These are phyloP conservation scores for Globisporangium radiosum DNA, from an alignment of 352 stramenopile genomes.

Conservation along the genomic window DNA sequence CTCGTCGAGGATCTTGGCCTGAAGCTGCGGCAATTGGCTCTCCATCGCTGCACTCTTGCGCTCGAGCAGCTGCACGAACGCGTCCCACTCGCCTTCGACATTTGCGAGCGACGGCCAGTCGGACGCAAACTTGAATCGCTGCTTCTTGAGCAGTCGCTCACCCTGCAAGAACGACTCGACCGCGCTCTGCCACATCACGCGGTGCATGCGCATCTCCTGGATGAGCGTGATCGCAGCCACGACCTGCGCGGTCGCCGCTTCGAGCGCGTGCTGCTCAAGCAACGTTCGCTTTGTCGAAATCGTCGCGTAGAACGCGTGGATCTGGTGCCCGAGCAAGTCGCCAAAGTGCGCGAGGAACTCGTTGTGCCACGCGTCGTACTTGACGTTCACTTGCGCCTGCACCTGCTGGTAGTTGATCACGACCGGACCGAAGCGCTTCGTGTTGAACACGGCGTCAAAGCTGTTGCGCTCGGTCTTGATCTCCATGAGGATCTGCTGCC, in stretches of 20 bases:
- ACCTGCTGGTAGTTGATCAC: slow-evolving; percentile 90
- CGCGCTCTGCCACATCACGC: slow-evolving; percentile 56
- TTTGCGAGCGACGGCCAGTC: slow-evolving; percentile 97
- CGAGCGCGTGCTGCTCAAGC: slow-evolving; percentile 94
- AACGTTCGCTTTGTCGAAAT: slow-evolving; percentile 80
- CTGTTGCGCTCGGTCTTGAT: slow-evolving; percentile 93
- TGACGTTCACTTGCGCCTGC: slow-evolving; percentile 93
- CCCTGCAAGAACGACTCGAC: slow-evolving; percentile 91
- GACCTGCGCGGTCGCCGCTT: slow-evolving; percentile 94
- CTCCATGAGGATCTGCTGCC: slow-evolving; percentile 96
- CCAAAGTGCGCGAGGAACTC: slow-evolving; percentile 96
- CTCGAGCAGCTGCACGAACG: slow-evolving; percentile 88
- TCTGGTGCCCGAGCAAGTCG: slow-evolving; percentile 90
- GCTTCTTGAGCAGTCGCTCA: slow-evolving; percentile 94
- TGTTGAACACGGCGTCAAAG: slow-evolving; percentile 91
- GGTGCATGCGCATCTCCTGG: slow-evolving; percentile 80
- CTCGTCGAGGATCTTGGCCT: slow-evolving; percentile 96
- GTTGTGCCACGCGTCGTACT: slow-evolving; percentile 99
- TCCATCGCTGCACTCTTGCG: slow-evolving; percentile 93
- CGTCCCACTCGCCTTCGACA: slow-evolving; percentile 95
- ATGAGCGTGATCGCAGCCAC: slow-evolving; percentile 90
- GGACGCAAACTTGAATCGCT: slow-evolving; percentile 92
- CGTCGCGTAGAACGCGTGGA: slow-evolving; percentile 85
- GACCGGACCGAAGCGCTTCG: slow-evolving; percentile 88
- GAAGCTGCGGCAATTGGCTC: slow-evolving; percentile 94